Evolutionary conservation across 2,329 filamentous ascomycete genomes (phyloP).

Genomic region (Talaromyces sp.): DNA sequence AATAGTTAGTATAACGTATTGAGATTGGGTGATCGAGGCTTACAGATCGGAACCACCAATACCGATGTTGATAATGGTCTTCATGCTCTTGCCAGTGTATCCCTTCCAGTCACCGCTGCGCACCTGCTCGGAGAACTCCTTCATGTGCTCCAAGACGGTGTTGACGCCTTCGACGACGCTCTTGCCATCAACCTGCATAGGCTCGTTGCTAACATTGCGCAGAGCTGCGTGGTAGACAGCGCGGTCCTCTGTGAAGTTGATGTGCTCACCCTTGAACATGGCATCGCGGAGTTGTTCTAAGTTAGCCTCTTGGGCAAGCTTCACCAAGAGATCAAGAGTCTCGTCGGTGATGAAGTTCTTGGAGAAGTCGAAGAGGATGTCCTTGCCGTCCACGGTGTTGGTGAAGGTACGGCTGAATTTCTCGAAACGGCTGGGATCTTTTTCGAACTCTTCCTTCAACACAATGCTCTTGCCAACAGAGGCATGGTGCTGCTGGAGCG

Average conservation of each 20-base stretch:
- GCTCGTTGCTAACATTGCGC: conserved; percentile 82
- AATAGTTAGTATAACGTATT: not conserved
- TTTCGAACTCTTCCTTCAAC: conserved; percentile 87
- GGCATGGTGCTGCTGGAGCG: conserved; percentile 88
- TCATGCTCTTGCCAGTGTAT: conserved; percentile 94
- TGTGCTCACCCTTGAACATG: conserved; percentile 97
- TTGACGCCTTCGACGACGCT: conserved; percentile 95
- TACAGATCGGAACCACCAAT: conserved; percentile 98
- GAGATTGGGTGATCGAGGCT: conserved; percentile 30
- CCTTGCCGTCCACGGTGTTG: conserved; percentile 72
- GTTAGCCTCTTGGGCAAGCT: conserved; percentile 87
- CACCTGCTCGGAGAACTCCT: conserved; percentile 94
- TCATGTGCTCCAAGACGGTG: conserved; percentile 91
- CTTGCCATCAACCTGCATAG: conserved; percentile 79
- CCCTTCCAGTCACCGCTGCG: conserved; percentile 96
- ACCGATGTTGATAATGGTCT: conserved; percentile 94
- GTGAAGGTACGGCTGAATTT: conserved; percentile 86
- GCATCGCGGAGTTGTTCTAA: conserved; percentile 91
- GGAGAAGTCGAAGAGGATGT: conserved; percentile 97
- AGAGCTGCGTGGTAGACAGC: conserved; percentile 95
- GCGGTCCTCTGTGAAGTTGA: conserved; percentile 97
- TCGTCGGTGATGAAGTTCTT: conserved; percentile 98
- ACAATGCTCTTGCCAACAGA: conserved; percentile 83
- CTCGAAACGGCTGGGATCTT: conserved; percentile 82
- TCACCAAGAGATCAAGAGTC: conserved; percentile 79